phyloP scores from a whole-genome alignment of 2,329 filamentous ascomycete species.

The Cadophora sp. region DNA sequence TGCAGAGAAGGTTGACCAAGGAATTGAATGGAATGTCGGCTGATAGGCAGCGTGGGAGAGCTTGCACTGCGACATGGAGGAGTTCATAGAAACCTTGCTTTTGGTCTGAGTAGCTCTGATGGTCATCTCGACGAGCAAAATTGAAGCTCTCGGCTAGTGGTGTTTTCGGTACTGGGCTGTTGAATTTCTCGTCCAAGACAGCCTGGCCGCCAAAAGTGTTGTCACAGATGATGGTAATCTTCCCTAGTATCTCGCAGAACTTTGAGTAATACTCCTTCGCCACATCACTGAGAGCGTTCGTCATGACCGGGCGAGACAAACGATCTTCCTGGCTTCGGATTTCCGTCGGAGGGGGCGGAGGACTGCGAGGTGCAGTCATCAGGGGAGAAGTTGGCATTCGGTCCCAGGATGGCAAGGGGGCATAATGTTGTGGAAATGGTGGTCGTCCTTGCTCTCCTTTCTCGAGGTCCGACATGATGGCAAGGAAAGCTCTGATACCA shows the following conservation, averaged over 20 bases:
- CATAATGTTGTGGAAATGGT: constrained; percentile 79
- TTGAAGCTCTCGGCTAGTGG: constrained; percentile 94
- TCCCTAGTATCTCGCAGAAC: constrained; percentile 94
- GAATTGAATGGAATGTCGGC: constrained; percentile 91
- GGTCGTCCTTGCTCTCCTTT: constrained; percentile 79
- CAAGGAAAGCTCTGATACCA: constrained; percentile 91
- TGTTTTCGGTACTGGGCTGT: constrained; percentile 85
- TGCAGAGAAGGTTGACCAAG: constrained; percentile 92
- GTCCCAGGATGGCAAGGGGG: constrained; percentile 50
- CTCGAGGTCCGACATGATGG: constrained; percentile 92
- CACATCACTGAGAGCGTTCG: constrained; percentile 71
- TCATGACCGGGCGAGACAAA: constrained; percentile 69
- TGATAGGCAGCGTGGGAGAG: constrained; percentile 90
- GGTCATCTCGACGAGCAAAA: constrained; percentile 83
- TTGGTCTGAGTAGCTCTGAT: constrained; percentile 74
- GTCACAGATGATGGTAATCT: constrained; percentile 95
- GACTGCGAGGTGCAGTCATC: constrained; percentile 48
- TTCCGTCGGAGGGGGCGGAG: constrained; percentile 34
- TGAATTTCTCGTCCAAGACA: constrained; percentile 93
- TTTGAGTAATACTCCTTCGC: constrained; percentile 85
- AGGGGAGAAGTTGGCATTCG: constrained; percentile 58
- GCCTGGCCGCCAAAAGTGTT: constrained; percentile 97
- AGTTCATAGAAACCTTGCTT: constrained; percentile 96
- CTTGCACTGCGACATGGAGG: constrained; percentile 93
- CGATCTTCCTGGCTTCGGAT: constrained; percentile 61